Conservation (phyloP, 2,329 filamentous ascomycete genomes). For the Mycosphaerella arachidis region DNA sequence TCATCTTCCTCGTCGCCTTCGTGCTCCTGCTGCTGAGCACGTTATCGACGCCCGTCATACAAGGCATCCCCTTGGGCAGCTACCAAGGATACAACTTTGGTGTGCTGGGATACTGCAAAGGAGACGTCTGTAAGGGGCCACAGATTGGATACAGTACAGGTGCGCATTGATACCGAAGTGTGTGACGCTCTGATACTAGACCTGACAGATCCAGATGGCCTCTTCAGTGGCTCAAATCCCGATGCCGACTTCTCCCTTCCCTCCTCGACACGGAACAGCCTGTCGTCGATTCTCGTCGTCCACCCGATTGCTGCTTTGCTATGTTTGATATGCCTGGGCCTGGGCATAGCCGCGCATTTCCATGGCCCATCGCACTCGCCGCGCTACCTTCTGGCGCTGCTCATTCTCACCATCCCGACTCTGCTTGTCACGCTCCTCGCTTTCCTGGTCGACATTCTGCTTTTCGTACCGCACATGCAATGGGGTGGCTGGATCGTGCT, state of each 20-base stretch:
- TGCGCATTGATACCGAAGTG: constrained; percentile 42
- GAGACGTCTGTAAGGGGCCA: constrained; percentile 62
- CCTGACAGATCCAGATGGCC: constrained; percentile 37
- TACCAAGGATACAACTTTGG: constrained; percentile 77
- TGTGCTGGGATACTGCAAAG: constrained; percentile 83
- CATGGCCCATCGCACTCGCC: constrained; percentile 85
- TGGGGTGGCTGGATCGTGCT: constrained; percentile 95
- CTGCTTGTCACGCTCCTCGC: constrained; percentile 78
- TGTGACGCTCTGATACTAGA: constrained; percentile 2
- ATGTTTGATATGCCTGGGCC: constrained; percentile 75
- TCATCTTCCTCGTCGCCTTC: constrained; percentile 82
- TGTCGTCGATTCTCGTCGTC: constrained; percentile 87
- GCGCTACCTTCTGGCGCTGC: constrained; percentile 75
- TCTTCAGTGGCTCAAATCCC: constrained; percentile 41
- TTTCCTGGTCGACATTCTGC: constrained; percentile 86
- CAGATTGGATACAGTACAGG: constrained; percentile 82
- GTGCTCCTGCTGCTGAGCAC: constrained; percentile 78
- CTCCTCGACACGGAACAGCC: constrained; percentile 60
- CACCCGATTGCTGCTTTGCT: constrained; percentile 87
- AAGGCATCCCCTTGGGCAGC: constrained; percentile 74
- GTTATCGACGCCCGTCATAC: constrained; percentile 86
- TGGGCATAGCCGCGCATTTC: constrained; percentile 78
- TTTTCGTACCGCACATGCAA: constrained; percentile 89
- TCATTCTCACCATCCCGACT: constrained; percentile 82
- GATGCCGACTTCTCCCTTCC: constrained; percentile 56